Conservation (phyloP, 2,329 filamentous ascomycete genomes). For the Leptographium flavum region DNA sequence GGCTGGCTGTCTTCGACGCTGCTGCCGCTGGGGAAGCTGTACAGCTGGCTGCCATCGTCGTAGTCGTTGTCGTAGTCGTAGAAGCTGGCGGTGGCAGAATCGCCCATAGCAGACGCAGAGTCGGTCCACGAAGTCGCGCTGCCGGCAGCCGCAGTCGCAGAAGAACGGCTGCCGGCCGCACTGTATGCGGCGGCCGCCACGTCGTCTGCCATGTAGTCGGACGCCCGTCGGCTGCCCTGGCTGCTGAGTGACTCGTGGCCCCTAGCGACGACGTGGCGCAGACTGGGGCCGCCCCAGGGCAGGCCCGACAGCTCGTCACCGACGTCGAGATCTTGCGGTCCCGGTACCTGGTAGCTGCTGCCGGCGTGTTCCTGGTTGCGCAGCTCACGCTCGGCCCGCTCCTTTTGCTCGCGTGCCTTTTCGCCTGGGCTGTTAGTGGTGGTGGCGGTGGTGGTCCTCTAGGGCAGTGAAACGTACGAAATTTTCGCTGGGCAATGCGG, state of each 20-base stretch:
- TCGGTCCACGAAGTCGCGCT: background rate
- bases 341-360: slow-evolving; percentile 48
- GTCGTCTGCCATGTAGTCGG: slow-evolving; percentile 23
- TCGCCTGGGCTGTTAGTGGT: slow-evolving; percentile 36
- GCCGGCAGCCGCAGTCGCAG: background rate
- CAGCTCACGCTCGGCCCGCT: slow-evolving; percentile 47
- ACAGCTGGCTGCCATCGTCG: background rate
- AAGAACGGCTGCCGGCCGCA: background rate
- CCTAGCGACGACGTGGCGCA: slow-evolving; percentile 37
- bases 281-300: slow-evolving; percentile 57
- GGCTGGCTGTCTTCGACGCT: background rate
- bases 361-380: slow-evolving; percentile 51
- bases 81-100: background rate
- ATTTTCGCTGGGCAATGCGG: slow-evolving; percentile 61
- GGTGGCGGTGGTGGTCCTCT: background rate
- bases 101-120: background rate
- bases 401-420: slow-evolving; percentile 53
- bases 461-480: slow-evolving; percentile 42
- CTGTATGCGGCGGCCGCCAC: background rate
- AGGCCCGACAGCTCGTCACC: slow-evolving; percentile 45
- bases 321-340: slow-evolving; percentile 36
- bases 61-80: too few species aligned
- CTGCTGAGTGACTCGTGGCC: slow-evolving; percentile 35
- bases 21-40: slow-evolving; percentile 1
- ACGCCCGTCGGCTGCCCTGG: slow-evolving; percentile 23